These are phyloP conservation scores for Crepidotus variabilis DNA, from an alignment of 768 basidiomycete genomes.

Conservation along the genomic window DNA sequence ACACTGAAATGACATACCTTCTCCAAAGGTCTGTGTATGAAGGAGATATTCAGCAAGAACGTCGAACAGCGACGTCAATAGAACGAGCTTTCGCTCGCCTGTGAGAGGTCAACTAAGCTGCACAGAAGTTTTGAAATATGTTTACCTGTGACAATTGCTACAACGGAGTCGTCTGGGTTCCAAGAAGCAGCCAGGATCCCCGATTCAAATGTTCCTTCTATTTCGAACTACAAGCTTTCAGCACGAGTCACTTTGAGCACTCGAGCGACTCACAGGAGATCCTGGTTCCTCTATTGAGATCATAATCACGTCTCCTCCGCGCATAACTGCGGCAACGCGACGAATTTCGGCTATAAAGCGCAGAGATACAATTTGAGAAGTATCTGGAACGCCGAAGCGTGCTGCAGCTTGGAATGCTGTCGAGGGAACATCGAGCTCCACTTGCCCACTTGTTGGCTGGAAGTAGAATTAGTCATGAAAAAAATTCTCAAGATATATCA, in stretches of 20 bases:
- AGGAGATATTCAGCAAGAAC: slow-evolving; percentile 77
- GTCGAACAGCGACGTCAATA: slow-evolving; percentile 89
- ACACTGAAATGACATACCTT: slow-evolving; percentile 45
- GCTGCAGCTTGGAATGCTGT: slow-evolving; percentile 34
- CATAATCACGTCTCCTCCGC: slow-evolving; percentile 81
- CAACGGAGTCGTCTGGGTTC: slow-evolving; percentile 89
- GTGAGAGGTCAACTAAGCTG: not conserved
- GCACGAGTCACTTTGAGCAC: slow-evolving; percentile 11
- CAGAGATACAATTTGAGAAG: slow-evolving; percentile 55
- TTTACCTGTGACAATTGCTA: slow-evolving; percentile 76
- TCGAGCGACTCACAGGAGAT: slow-evolving; percentile 32
- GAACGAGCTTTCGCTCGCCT: slow-evolving; percentile 77
- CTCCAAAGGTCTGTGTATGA: slow-evolving; percentile 76
- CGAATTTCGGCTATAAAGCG: slow-evolving; percentile 71
- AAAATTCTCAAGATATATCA: slow-evolving; percentile 10
- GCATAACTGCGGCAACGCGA: slow-evolving; percentile 60
- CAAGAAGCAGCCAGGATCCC: slow-evolving; percentile 82
- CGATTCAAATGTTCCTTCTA: slow-evolving; percentile 83
- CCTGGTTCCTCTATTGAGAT: slow-evolving; percentile 50
- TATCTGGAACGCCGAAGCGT: slow-evolving; percentile 19
- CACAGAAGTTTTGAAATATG: not conserved
- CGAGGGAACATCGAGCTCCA: slow-evolving; percentile 15
- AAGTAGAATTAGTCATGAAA: not conserved
- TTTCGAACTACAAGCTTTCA: slow-evolving; percentile 50
- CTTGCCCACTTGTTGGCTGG: slow-evolving; percentile 15